Evolutionary conservation across 192 early-diverging fungal species (phyloP), one percentile per base, ranked within the genome.

Genomic region (Chytriomyces confervae): DNA sequence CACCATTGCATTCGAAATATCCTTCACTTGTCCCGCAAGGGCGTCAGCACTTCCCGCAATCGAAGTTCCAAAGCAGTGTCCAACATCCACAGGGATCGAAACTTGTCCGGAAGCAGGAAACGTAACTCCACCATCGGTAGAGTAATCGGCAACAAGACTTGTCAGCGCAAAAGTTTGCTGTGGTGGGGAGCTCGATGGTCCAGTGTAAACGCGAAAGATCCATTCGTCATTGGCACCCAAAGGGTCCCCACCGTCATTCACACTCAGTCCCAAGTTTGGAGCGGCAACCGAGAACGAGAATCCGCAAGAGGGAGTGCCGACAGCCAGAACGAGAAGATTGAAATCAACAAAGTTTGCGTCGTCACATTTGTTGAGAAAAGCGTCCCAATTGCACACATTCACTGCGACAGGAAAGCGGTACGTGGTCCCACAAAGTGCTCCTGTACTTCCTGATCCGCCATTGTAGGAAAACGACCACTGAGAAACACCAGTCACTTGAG

Each of bases 371-470:
- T 3, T 20, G 29, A 36, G 29, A 2, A 0, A 1, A 36, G 29
- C 1, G 3, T 57, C 3, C 53, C 53, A 57, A 3, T 57, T 57
- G 3, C 53, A 57, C 20, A 20, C 53, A 1, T 11, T 18, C 20
- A 57, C 53, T 11, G 53, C 53, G 53, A 57, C 53, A 18, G 53
- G 53, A 57, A 57, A 57, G 53, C 53, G 53, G 53, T 57, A 57
- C 11, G 53, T 57, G 53, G 53, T 57, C 1, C 53, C 53, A 57
- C 53, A 57, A 57, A 57, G 53, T 11, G 53, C 53, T 57, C 13
- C 53, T 11, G 11, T 1, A 57, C 13, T 57, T 57, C 53, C 53
- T 36, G 29, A 36, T 2, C 29, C 29, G 29, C 29, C 29, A 3
- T 20, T 20, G 20, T 57, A 57, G 13, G 53, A 57, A 20, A 57